Evolutionary conservation across 2,329 filamentous ascomycete genomes (phyloP), one percentile per base, ranked within the genome.

Genomic region (Sarocladiaceae sp.): DNA sequence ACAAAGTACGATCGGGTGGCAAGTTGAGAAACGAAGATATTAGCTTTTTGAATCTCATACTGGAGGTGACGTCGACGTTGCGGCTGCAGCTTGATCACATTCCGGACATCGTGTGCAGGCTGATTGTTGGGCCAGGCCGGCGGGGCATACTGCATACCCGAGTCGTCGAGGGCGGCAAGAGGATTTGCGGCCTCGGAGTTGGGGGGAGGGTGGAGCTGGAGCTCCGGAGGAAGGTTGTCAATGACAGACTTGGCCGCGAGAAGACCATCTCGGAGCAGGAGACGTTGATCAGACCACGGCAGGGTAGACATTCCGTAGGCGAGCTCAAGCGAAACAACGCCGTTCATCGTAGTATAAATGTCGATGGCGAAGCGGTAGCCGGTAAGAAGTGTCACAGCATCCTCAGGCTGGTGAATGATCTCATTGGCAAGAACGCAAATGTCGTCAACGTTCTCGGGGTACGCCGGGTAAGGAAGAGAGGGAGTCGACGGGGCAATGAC

Each of bases 41-140:
- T 95, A 6, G 88, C 86, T 59, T 94, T 95, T 60, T 95, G 88
- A 23, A 95, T 93, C 63, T 95, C 89, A 52, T 83, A 88, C 58
- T 93, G 87, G 4, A 89, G 60, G 45, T 73, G 68, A 1, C 78
- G 71, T 2, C 77, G 72, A 3, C 70, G 67, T 20, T 65, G 58
- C 1, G 73, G 70, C 20, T 78, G 66, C 16, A 66, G 62, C 44
- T 70, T 69, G 47, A 78, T 67, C 6, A 68, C 61, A 31, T 68
- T 70, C 33, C 73, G 70, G 13, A 77, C 55, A 50, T 79, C 75
- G 49, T 75, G 66, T 7, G 67, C 55, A 0, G 72, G 68, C 48
- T 71, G 67, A 5, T 63, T 60, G 44, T 61, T 64, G 6, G 66
- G 69, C 55, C 72, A 76, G 13, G 64, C 67, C 0, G 75, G 70